Evolutionary conservation across 2,329 filamentous ascomycete genomes (phyloP).

Genomic region (Pseudophaeomoniella oleicola): DNA sequence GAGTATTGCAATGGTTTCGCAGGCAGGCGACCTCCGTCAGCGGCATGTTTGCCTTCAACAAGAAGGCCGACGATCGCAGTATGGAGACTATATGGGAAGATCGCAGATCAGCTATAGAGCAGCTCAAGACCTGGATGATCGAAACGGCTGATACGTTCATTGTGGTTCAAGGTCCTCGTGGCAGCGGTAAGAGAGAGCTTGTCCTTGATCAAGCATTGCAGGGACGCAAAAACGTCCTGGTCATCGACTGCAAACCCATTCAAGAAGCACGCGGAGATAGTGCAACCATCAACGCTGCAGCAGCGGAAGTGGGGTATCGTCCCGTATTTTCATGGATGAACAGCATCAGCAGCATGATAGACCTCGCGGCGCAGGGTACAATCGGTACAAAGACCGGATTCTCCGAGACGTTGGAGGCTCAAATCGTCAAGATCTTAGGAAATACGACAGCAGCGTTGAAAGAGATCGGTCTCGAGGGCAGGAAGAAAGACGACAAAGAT

Average conservation of each 20-base stretch:
- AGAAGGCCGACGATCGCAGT: conserved; percentile 48
- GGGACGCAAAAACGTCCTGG: conserved; percentile 59
- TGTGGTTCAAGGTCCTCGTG: conserved; percentile 80
- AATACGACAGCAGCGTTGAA: conserved; percentile 70
- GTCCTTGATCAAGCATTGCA: conserved; percentile 73
- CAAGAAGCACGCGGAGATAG: conserved; percentile 82
- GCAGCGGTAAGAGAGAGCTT: conserved; percentile 80
- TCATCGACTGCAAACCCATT: conserved; percentile 87
- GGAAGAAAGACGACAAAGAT: conserved; percentile 61
- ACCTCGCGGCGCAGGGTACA: conserved; percentile 83
- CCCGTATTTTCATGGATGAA: conserved; percentile 97
- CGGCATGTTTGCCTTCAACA: conserved; percentile 24
- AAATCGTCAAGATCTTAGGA: conserved; percentile 77
- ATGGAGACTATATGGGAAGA: conserved; percentile 79
- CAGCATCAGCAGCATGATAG: conserved; percentile 79
- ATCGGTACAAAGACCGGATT: conserved; percentile 91
- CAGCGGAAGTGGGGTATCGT: conserved; percentile 71
- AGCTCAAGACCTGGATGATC: conserved; percentile 71
- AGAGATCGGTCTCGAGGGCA: conserved; percentile 54
- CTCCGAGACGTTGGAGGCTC: conserved; percentile 79
- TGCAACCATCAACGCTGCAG: conserved; percentile 68
- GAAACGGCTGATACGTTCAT: conserved; percentile 87
- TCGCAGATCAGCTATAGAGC: conserved; percentile 64
- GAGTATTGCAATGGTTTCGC: conserved; percentile 67
- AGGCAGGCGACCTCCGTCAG: conserved; percentile 39